Percentiles rank a stretch among this genome's conserved stretches.
Evolutionary conservation across 139 green algal species (phyloP).

Genomic region (Chlamydomonas schloesseri): DNA sequence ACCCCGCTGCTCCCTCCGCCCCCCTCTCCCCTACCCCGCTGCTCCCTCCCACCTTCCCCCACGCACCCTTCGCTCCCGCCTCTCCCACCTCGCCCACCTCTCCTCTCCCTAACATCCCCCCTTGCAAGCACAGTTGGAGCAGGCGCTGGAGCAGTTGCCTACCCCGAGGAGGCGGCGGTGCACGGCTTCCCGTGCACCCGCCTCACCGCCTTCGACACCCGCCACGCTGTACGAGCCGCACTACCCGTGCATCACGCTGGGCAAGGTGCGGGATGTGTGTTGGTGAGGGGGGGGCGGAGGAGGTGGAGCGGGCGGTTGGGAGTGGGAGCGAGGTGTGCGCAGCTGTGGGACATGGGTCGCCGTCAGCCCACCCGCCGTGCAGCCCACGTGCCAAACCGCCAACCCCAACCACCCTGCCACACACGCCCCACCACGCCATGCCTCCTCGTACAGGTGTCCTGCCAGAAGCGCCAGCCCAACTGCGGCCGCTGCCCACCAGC

Average conservation of each 20-base stretch:
- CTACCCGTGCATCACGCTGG: conserved; percentile 94
- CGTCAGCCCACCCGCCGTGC: no score
- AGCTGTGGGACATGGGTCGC: no score
- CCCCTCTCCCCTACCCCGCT: no score
- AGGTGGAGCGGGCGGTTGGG: neutral
- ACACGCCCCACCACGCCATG: no score
- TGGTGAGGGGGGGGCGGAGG: neutral
- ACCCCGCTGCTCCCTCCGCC: no score
- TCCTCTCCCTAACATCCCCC: no score
- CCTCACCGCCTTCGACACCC: conserved; percentile 70
- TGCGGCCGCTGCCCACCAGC: conserved; percentile 82
- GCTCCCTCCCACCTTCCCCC: no score
- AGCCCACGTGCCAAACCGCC: no score
- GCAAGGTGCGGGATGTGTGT: conserved; percentile 72
- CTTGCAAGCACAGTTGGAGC: neutral
- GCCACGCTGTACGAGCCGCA: conserved; percentile 92
- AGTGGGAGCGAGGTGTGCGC: no score
- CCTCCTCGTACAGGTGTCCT: conserved; percentile 74
- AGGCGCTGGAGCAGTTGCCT: conserved; percentile 74
- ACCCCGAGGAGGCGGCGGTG: conserved; percentile 78
- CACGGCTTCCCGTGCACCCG: conserved; percentile 58
- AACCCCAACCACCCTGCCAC: no score
- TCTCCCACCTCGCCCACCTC: no score
- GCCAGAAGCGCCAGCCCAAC: conserved; percentile 79
- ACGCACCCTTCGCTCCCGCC: no score